Evolutionary conservation across 495 filamentous ascomycete genomes (phyloP), one percentile per base, ranked within the genome.

Genomic region (Penicillium pancosmium): DNA sequence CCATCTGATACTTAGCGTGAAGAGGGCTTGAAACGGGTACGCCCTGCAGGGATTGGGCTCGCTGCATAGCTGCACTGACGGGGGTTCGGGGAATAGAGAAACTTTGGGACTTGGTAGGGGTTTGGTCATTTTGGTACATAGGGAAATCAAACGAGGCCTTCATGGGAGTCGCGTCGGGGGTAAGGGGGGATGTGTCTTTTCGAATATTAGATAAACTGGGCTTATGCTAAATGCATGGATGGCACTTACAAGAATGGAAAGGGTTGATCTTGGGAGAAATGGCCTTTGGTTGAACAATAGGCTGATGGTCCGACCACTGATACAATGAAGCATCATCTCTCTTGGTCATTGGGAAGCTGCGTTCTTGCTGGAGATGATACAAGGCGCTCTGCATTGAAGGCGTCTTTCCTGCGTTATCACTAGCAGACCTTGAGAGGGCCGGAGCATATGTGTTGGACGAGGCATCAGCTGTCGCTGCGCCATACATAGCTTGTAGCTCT

Each of bases 151-250:
- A 67, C 54, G 70, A 68, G 64, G 62, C 71, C 53, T 73, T 72
- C 65, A 79, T 77, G 5, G 81, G 80, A 43, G 78, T 83, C 47
- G 74, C 70, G 53, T 72, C 71, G 34, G 80, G 80, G 50, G 81
- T 83, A 43, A 82, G 67, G 1, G 79, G 81, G 51, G 75, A 73
- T 54, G 73, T 75, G 56, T 79, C 71, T 80, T 56, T 15, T 1
- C 12, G n/a, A 44, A 35, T 31, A 50, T 77, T 61, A 69, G 61
- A 11, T 21, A 5, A 33, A n/a, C 12, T 2, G 2, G 12, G 15
- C 11, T 5, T 13, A 13, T 4, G 36, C 11, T 38, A 6, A 16
- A 8, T 46, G 38, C 27, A 7, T 31, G 27, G 5, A 31, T 43
- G 23, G 8, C 25, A 51, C 65, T 53, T 64, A 68, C 68, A 70